phyloP scores from a whole-genome alignment of 805 yeast species.

The Lachancea dasiensis region DNA sequence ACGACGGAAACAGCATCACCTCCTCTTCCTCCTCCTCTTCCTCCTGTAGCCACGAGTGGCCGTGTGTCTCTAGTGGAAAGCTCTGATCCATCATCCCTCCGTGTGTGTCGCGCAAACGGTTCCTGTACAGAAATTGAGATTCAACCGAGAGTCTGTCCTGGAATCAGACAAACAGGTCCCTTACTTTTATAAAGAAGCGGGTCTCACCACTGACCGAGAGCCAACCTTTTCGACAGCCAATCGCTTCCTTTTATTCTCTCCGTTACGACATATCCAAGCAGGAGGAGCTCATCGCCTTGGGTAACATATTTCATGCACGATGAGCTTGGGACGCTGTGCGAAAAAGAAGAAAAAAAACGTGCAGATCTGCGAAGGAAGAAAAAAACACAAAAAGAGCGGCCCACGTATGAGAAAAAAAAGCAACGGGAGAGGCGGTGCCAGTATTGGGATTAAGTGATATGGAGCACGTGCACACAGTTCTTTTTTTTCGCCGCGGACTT shows the following conservation, averaged over 20 bases:
- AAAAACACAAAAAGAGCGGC: not conserved
- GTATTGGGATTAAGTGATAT: not conserved
- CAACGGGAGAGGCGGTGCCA: not conserved
- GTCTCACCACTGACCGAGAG: too few relatives aligned
- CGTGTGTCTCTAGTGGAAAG: slow-evolving; percentile 6
- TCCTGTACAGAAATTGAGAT: not conserved
- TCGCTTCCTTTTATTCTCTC: not conserved
- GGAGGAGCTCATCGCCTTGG: slow-evolving; percentile 1
- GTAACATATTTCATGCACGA: slow-evolving; percentile 2
- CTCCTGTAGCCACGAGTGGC: slow-evolving; percentile 12
- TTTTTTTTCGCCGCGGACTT: too few relatives aligned
- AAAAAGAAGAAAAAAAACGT: not conserved
- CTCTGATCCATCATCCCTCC: not conserved
- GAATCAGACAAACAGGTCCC: too few relatives aligned
- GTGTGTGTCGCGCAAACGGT: not conserved
- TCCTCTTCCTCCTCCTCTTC: too few relatives aligned
- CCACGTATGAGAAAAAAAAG: not conserved
- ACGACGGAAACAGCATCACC: slow-evolving; percentile 16
- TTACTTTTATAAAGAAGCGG: too few relatives aligned
- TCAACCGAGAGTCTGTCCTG: too few relatives aligned
- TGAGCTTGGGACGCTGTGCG: slow-evolving; percentile 2
- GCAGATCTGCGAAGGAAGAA: not conserved
- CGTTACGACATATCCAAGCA: not conserved
- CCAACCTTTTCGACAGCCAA: too few relatives aligned
- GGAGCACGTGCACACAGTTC: too few relatives aligned